Conservation (phyloP, 495 filamentous ascomycete species). For the Tirmania nivea region DNA sequence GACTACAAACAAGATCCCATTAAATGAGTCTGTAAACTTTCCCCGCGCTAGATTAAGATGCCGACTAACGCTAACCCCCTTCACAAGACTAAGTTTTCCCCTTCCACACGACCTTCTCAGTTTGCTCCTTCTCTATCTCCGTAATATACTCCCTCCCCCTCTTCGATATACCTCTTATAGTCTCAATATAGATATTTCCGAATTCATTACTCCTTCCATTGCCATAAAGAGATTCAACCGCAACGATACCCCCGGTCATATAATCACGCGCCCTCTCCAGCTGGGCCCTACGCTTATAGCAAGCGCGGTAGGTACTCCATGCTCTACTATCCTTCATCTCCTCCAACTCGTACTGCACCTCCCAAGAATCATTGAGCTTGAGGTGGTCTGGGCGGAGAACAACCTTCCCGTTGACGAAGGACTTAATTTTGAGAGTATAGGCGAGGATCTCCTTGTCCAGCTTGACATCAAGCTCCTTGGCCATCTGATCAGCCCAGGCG, state of each 20-base stretch:
- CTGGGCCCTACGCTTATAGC: not conserved
- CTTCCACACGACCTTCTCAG: not conserved
- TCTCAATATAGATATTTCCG: not conserved
- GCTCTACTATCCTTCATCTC: slow-evolving; percentile 21
- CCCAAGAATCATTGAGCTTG: slow-evolving; percentile 36
- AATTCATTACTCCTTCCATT: not conserved
- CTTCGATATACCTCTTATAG: not conserved
- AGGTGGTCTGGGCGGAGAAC: slow-evolving; percentile 39
- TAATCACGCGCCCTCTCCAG: not conserved
- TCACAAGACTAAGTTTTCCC: too few relatives aligned
- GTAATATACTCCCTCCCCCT: not conserved
- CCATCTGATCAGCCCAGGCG: not conserved
- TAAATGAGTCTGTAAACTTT: too few relatives aligned
- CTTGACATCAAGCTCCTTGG: slow-evolving; percentile 2
- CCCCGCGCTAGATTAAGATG: too few relatives aligned
- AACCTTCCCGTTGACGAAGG: slow-evolving; percentile 44
- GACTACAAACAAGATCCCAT: too few relatives aligned
- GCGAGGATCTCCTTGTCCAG: slow-evolving; percentile 29
- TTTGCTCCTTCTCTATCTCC: not conserved
- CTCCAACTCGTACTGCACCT: slow-evolving; percentile 49
- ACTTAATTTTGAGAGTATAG: slow-evolving; percentile 46
- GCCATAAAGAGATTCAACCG: not conserved
- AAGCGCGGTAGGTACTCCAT: not conserved
- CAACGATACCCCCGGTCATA: not conserved
- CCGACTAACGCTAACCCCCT: too few relatives aligned